Percentiles rank a stretch among this genome's conserved stretches.
These are phyloP conservation scores for Salix brachista DNA, from an alignment of 345 rosid species.

Conservation along the genomic window DNA sequence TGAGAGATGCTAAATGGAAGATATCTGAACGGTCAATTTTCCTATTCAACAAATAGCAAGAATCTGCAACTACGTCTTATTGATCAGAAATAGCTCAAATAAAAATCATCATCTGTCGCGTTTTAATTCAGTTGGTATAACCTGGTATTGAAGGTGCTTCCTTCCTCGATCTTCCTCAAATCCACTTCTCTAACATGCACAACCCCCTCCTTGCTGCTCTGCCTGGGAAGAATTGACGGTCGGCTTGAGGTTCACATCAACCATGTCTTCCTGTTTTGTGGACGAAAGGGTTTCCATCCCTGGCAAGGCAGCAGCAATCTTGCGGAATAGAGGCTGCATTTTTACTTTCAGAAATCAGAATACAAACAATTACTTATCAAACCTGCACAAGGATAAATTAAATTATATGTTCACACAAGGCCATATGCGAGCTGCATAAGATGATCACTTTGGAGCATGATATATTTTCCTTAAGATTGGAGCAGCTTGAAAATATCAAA, in stretches of 20 bases:
- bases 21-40: too few species aligned
- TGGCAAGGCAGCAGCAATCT: slow-evolving; percentile 91
- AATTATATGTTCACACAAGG: too few species aligned
- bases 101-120: not conserved
- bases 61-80: not conserved
- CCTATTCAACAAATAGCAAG: slow-evolving; percentile 3
- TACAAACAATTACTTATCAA: not conserved
- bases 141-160: not conserved
- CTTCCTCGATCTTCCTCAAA: not conserved
- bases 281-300: slow-evolving; percentile 94
- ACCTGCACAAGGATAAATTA: not conserved
- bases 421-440: not conserved
- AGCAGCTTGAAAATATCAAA: not conserved
- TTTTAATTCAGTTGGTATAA: not conserved
- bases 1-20: too few species aligned
- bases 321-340: slow-evolving; percentile 83
- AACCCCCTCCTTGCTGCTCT: slow-evolving; percentile 81
- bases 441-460: too few species aligned
- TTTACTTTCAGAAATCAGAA: slow-evolving; percentile 5
- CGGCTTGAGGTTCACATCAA: slow-evolving; percentile 83
- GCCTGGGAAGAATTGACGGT: slow-evolving; percentile 63
- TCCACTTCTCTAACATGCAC: slow-evolving; percentile 52
- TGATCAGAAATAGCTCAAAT: slow-evolving; percentile 2
- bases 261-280: slow-evolving; percentile 90
- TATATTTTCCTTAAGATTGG: not conserved